Evolutionary conservation across 495 filamentous ascomycete species (phyloP), one percentile per base, ranked within the genome.

Genomic region (Apiosordaria backusii): DNA sequence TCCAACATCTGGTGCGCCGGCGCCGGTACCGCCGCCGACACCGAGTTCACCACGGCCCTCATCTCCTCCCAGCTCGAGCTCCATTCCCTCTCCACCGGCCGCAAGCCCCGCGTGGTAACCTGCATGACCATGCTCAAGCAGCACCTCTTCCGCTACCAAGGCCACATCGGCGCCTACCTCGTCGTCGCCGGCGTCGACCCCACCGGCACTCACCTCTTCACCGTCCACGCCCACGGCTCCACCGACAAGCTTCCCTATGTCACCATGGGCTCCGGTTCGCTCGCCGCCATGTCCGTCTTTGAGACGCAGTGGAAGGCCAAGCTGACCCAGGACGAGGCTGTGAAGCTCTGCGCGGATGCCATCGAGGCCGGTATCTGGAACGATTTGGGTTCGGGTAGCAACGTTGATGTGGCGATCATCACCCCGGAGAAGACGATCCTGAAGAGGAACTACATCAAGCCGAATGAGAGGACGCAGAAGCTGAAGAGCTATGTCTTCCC

Each of bases 61-160:
- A 97, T 99, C 84, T 96, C 92, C 77, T 99, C 96, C 61, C 94
- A 97, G 79, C 88, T 99, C 72, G 96, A 99, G 81, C 88, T 99
- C 52, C 96, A 98, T 81, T 86, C 94, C 23, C 87, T 98, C 65
- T 96, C 91, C 55, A 97, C 95, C 3, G 93, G 94, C 75, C 94
- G 96, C 71, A 92, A 94, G 78, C 94, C 96, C 22, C 91, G 96
- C 68, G 96, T 99, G 65, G 93, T 97, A 64, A 99, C 96, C 55
- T 96, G 92, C 84, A 99, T 99, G 96, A 99, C 96, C 15, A 90
- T 99, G 83, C 90, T 99, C 60, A 99, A 99, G 84, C 96, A 99
- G 79, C 94, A 98, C 79, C 90, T 99, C 66, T 99, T 98, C 90
- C 88, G 90, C 67, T 90, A 99, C 83, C 93, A 99, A 76, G 96